A percentile compares a stretch with the other conserved stretches of the same genome.
phyloP scores from a whole-genome alignment of 2,329 filamentous ascomycete species.

The Rugonectria rugulosa region DNA sequence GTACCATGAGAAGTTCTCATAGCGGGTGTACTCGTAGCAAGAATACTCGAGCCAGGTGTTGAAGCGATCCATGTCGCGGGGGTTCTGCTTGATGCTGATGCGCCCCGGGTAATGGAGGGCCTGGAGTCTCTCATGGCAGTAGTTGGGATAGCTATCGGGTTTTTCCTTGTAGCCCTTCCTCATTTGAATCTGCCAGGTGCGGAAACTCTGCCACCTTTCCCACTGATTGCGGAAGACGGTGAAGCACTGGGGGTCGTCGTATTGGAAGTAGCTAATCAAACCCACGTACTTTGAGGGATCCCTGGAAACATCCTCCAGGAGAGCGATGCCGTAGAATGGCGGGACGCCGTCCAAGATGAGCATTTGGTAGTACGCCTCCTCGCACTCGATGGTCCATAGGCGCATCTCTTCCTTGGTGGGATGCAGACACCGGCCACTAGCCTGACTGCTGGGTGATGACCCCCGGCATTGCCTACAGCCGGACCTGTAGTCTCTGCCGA shows the following conservation, averaged over 20 bases:
- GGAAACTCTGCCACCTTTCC: constrained; percentile 29
- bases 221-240: constrained; percentile 10
- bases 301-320: constrained; percentile 21
- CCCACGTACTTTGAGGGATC: constrained; percentile 12
- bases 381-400: not conserved
- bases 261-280: constrained; percentile 29
- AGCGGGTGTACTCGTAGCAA: not conserved
- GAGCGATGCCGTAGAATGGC: constrained; percentile 29
- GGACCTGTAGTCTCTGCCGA: too few species aligned
- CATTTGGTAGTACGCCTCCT: constrained; percentile 18
- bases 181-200: constrained; percentile 25
- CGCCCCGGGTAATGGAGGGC: not conserved
- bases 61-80: not conserved
- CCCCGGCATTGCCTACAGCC: too few species aligned
- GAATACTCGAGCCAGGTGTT: not conserved
- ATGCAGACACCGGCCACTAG: not conserved
- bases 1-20: not conserved
- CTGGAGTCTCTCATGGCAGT: not conserved
- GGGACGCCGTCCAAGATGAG: constrained; percentile 29
- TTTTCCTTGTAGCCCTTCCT: constrained; percentile 30
- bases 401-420: not conserved
- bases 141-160: not conserved
- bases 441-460: too few species aligned
- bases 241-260: constrained; percentile 1
- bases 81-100: not conserved